Evolutionary conservation across 352 stramenopile genomes (phyloP).

Genomic region (Phytopythium mirpurense): DNA sequence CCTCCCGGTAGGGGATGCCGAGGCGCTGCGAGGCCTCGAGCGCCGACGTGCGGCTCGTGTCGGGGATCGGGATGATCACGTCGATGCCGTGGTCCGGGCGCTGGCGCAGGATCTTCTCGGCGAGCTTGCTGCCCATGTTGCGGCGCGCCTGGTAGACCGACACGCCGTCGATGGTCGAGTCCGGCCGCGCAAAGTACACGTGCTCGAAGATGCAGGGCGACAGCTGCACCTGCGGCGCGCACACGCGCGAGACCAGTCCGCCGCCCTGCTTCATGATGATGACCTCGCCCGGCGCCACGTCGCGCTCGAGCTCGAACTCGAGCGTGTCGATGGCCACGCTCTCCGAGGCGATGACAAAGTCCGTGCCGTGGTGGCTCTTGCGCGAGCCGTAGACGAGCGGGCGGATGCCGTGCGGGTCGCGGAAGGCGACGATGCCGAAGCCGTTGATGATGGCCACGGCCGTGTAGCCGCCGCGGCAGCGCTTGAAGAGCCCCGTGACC

Average conservation of each 20-base stretch:
- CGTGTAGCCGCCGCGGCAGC: constrained; percentile 95
- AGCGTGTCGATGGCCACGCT: constrained; percentile 98
- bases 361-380: constrained; percentile 75
- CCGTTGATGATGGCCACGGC: constrained; percentile 97
- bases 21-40: constrained; percentile 87
- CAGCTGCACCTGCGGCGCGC: constrained; percentile 58
- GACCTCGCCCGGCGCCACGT: constrained; percentile 95
- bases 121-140: constrained; percentile 98
- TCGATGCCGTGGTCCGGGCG: constrained; percentile 95
- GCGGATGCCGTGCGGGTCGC: constrained; percentile 97
- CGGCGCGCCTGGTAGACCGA: constrained; percentile 97
- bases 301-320: constrained; percentile 93
- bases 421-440: constrained; percentile 96
- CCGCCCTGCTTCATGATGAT: constrained; percentile 93
- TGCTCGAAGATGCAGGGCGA: constrained; percentile 99
- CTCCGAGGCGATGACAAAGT: constrained; percentile 96
- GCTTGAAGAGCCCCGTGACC: constrained; percentile 90
- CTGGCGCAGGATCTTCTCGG: constrained; percentile 90
- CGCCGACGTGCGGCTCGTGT: constrained; percentile 96
- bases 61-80: constrained; percentile 98
- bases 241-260: constrained; percentile 83
- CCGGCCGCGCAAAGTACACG: constrained; percentile 99
- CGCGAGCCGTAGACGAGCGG: constrained; percentile 93
- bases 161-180: constrained; percentile 98
- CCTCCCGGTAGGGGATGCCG: constrained; percentile 94